Base-by-base conservation (phyloP, 345 rosid species). In the Rhizophora mangle region DNA sequence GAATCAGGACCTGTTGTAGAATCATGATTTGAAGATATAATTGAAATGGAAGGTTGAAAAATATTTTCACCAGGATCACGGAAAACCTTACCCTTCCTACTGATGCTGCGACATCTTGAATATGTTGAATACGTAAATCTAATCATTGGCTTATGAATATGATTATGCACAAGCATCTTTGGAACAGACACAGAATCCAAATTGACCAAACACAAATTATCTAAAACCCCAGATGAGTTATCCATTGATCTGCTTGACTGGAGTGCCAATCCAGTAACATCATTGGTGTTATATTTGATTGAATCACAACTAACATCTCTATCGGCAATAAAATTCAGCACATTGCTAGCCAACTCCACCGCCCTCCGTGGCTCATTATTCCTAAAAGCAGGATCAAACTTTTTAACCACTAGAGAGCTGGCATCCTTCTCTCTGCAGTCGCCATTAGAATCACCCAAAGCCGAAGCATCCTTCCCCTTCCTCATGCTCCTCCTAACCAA, bases 161-260 rank as follows among this genome's bases (percentile, higher is more conserved):
- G 71, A 58, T 29, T 49, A 8, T 24, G 26, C 8, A 66, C 63
- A 19, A 3, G 6, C 34, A 59, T 59, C 72, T 62, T 74, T 0
- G 26, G 53, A 46, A 60, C 61, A 52, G 16, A 65, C 27, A 60
- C 64, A 20, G 63, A 32, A 57, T 53, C 46, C 22, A 62, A 72
- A 65, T 62, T 60, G 31, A 56, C 74, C 0, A 58, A 59, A 72
- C 71, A 16, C 8, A 70, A 67, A 69, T 73, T 74, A 69, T 63
- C 79, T 2, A 76, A 75, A 66, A 77, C 69, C 75, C 80, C 72
- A 0, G 79, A 75, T 1, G 79, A 72, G 58, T 78, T 69, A 80
- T 79, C 77, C 73, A 76, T 74, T 18, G 72, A 71, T 60, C 64
- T 39, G 67, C 78, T 82, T 78, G 83, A 70, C 30, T 56, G 74